Conservation (phyloP, 306 rosid species). For the Pueraria montana region DNA sequence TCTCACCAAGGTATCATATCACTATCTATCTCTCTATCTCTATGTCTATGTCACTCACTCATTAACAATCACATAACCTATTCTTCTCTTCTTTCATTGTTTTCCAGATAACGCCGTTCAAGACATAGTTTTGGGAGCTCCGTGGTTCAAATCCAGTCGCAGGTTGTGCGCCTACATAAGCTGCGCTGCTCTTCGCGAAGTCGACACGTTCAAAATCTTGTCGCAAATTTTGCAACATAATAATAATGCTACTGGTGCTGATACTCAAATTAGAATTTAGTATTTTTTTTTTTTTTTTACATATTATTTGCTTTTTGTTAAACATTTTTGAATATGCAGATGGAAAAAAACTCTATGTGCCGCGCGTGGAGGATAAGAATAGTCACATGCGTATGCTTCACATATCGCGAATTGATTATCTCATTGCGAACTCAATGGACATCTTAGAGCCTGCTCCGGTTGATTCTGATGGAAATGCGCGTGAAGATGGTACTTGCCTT, state of each 20-base stretch:
- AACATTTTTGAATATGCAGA: slow-evolving; percentile 27
- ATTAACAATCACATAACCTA: neutral
- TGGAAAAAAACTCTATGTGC: slow-evolving; percentile 76
- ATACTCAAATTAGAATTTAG: too few species aligned
- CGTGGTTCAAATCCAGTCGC: slow-evolving; percentile 83
- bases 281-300: too few species aligned
- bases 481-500: slow-evolving; percentile 78
- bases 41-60: neutral
- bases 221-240: slow-evolving; percentile 63
- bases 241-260: slow-evolving; percentile 44
- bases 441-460: slow-evolving; percentile 87
- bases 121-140: slow-evolving; percentile 69
- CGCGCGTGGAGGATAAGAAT: slow-evolving; percentile 95
- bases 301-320: too few species aligned
- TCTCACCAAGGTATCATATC: slow-evolving; percentile 73
- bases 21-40: neutral
- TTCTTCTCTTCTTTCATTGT: neutral
- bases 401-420: slow-evolving; percentile 82
- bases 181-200: slow-evolving; percentile 88
- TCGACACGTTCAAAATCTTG: slow-evolving; percentile 75
- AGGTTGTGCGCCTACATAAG: slow-evolving; percentile 88
- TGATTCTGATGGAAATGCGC: slow-evolving; percentile 84
- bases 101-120: slow-evolving; percentile 74
- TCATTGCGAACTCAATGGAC: slow-evolving; percentile 89
- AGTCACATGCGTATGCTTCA: slow-evolving; percentile 91